phyloP scores from a whole-genome alignment of 495 filamentous ascomycete species.

The Podospora conica region DNA sequence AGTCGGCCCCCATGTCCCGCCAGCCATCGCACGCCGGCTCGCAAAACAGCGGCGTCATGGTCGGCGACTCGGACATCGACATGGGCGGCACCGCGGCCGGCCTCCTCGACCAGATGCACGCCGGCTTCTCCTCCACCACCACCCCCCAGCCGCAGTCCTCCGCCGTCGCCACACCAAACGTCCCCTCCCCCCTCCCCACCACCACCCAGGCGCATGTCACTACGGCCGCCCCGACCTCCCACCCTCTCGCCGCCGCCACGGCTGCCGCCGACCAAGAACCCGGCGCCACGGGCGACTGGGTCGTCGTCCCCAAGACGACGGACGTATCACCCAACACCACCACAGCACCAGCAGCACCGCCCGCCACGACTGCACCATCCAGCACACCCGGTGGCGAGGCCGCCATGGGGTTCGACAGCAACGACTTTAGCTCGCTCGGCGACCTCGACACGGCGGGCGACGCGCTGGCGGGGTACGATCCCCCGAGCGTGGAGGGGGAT shows the following conservation, averaged over 20 bases:
- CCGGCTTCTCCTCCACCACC: slow-evolving; percentile 47
- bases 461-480: slow-evolving; percentile 39
- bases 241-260: slow-evolving; percentile 10
- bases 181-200: slow-evolving; percentile 28
- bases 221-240: slow-evolving; percentile 15
- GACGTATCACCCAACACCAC: slow-evolving; percentile 19
- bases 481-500: slow-evolving; percentile 30
- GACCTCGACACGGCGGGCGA: slow-evolving; percentile 48
- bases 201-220: slow-evolving; percentile 16
- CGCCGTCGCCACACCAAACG: slow-evolving; percentile 31
- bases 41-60: slow-evolving; percentile 45
- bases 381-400: slow-evolving; percentile 31
- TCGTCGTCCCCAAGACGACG: slow-evolving; percentile 44
- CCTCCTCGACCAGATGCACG: slow-evolving; percentile 58
- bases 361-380: background rate
- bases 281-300: slow-evolving; percentile 45
- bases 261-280: slow-evolving; percentile 37
- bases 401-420: slow-evolving; percentile 34
- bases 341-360: background rate
- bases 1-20: slow-evolving; percentile 32
- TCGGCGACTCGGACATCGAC: slow-evolving; percentile 55
- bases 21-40: slow-evolving; percentile 44
- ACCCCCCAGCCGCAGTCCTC: slow-evolving; percentile 42
- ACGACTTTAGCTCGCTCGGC: slow-evolving; percentile 48
- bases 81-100: slow-evolving; percentile 59